These are phyloP conservation scores for Krasilnikovozyma curviuscula DNA, from an alignment of 768 basidiomycete genomes.

Conservation along the genomic window DNA sequence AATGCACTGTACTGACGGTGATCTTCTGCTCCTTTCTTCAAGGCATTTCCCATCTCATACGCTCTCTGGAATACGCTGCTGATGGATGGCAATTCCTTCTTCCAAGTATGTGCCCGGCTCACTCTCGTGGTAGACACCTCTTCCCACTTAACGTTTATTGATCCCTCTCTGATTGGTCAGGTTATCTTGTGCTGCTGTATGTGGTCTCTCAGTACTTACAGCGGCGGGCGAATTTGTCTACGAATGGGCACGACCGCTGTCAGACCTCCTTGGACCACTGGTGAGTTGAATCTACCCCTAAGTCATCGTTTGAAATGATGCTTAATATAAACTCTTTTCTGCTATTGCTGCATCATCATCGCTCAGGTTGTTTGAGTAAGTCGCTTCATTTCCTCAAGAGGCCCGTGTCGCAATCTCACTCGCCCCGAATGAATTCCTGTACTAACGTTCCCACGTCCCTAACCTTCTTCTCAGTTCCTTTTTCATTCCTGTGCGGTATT, in stretches of 20 bases:
- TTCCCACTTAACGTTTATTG: not conserved
- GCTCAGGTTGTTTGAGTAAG: not conserved
- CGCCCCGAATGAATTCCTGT: not conserved
- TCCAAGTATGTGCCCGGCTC: conserved; percentile 36
- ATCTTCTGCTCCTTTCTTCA: too few relatives aligned
- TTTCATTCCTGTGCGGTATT: conserved; percentile 59
- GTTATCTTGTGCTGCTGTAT: conserved; percentile 51
- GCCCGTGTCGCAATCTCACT: not conserved
- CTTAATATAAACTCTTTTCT: too few relatives aligned
- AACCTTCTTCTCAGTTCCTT: conserved; percentile 41
- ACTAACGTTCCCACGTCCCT: too few relatives aligned
- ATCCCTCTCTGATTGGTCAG: conserved; percentile 20
- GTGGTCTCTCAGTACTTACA: conserved; percentile 42
- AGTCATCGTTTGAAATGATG: too few relatives aligned
- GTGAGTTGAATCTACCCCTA: too few relatives aligned
- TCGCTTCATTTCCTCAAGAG: not conserved
- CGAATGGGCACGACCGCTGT: conserved; percentile 16
- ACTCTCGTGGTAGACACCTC: conserved; percentile 1
- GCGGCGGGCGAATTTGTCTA: not conserved
- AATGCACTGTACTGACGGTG: too few relatives aligned
- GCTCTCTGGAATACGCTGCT: conserved; percentile 9
- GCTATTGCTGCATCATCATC: not conserved
- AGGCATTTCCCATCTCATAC: conserved; percentile 7
- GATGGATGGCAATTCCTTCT: conserved; percentile 45
- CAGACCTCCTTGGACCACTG: conserved; percentile 30